Base-by-base conservation (phyloP, 805 yeast genomes). In the Saturnispora bothae region DNA sequence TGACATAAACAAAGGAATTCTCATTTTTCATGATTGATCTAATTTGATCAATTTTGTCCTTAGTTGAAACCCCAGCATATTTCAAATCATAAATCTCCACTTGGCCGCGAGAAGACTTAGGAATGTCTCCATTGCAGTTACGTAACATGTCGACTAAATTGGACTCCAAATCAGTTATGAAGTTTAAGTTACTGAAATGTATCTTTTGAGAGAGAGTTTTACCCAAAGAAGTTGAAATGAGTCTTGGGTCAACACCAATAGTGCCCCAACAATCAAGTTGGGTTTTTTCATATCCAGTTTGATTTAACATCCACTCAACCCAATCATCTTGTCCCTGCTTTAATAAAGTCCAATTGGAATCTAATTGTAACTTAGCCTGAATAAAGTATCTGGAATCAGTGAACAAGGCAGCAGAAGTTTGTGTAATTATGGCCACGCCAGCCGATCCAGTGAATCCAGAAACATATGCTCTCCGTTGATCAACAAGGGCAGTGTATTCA, bases 321-420 rank as follows among this genome's bases (percentile, higher is more conserved):
- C 97, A 89, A 78, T 78, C 82, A n/a, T 71, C 67, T 26, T 68
- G 63, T 4, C 95, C 95, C 55, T 80, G 94, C 53, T 81, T 86
- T 43, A 92, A 66, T 33, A 92, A 60, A 2, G 61, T 59, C 97
- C 97, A 92, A 51, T 76, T 76, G 28, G 59, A 52, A 54, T 84
- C 94, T 39, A 92, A 64, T 60, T 92, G 92, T 41, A 78, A 73
- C 17, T 71, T 74, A 1, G 97, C 97, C 61, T 92, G 98, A 42
- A 83, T 65, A 57, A 85, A 92, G 62, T 92, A 92, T 47, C 98
- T 69, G 2, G 97, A 97, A 59, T 92, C 98, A 0, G 98, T 92
- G 7, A 94, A 76, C 36, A 92, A 61, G 0, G 81, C 83, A 12
- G 95, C 94, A 33, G 74, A 71, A 22, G 60, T 59, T 29, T 66